A percentile compares a stretch with the other conserved stretches of the same genome.
Conservation (phyloP, 2,329 filamentous ascomycete species). For the Diaporthe helianthi region DNA sequence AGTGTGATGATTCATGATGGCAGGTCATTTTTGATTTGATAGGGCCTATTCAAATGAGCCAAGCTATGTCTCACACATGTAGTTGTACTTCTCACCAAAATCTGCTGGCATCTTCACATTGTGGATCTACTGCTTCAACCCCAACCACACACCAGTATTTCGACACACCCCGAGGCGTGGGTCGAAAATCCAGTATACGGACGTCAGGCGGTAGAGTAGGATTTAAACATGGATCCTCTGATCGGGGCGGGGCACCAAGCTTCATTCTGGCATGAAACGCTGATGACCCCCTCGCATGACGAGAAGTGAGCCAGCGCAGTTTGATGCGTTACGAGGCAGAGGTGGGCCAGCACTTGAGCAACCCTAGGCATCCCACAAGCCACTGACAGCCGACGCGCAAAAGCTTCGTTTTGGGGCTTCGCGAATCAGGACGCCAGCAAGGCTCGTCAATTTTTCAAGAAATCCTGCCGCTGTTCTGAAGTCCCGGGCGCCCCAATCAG, state of each 20-base stretch:
- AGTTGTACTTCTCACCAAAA: neutral
- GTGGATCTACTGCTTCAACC: neutral
- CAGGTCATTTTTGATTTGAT: neutral
- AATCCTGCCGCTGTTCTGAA: constrained; percentile 6
- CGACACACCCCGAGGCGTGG: constrained; percentile 3
- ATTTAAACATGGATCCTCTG: constrained; percentile 15
- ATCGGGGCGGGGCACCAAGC: constrained; percentile 1
- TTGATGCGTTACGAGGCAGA: constrained; percentile 4
- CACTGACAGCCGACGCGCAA: neutral
- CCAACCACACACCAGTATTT: neutral
- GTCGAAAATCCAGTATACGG: too few species aligned
- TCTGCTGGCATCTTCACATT: neutral
- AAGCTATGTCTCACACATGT: neutral
- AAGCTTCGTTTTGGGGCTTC: neutral
- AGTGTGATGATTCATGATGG: constrained; percentile 16
- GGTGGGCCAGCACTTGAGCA: neutral
- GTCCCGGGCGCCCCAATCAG: neutral
- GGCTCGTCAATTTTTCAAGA: neutral
- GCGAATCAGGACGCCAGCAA: constrained; percentile 6
- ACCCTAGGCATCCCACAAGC: too few species aligned
- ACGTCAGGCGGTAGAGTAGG: constrained; percentile 4
- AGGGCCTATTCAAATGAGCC: neutral
- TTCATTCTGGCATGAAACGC: constrained; percentile 7
- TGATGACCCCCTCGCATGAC: neutral
- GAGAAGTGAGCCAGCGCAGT: neutral